Evolutionary conservation across 2,329 filamentous ascomycete species (phyloP), one percentile per base, ranked within the genome.

Genomic region (Tolypocladium pustulatum): DNA sequence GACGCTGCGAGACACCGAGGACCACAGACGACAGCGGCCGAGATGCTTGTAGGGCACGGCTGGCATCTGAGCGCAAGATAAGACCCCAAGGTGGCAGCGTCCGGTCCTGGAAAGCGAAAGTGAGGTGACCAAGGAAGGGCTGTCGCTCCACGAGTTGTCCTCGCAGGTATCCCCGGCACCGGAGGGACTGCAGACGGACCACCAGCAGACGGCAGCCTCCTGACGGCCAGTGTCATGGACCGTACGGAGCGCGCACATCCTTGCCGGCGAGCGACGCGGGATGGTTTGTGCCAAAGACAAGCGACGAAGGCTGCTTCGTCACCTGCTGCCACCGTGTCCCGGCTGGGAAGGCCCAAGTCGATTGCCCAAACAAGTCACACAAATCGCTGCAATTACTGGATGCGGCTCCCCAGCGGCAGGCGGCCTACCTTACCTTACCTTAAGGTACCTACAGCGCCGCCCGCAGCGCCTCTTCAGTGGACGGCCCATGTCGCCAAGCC

Each of bases 1-100:
- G 65, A 65, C 63, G 57, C 57, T 57, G 58, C 64, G 61, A 64
- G 64, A 65, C 64, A 62, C 54, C 34, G 49, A 55, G 43, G 54
- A 59, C 52, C 58, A 61, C 56, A 59, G 54, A 63, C 58, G 54
- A 60, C 49, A n/a, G n/a, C n/a, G n/a, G 43, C 22, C 43, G 40
- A 54, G 37, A 15, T 20, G 53, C 32, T 32, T 15, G 36, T 12
- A 27, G 32, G 55, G 55, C 2, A 36, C 27, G 55, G 55, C 55
- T 37, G 55, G 40, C 40, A 56, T 49, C 49, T 17, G n/a, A 13
- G 55, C n/a, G 36, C 10, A 17, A 49, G 55, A 56, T 13, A 43
- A 37, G 22, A 13, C 27, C 6, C 25, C 7, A 30, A 20, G 15
- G 25, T 36, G 17, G 55, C 40, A 34, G 30, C 3, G 55, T 25